phyloP scores from a whole-genome alignment of 179 eudicot genomes.

The Patellifolia procumbens region DNA sequence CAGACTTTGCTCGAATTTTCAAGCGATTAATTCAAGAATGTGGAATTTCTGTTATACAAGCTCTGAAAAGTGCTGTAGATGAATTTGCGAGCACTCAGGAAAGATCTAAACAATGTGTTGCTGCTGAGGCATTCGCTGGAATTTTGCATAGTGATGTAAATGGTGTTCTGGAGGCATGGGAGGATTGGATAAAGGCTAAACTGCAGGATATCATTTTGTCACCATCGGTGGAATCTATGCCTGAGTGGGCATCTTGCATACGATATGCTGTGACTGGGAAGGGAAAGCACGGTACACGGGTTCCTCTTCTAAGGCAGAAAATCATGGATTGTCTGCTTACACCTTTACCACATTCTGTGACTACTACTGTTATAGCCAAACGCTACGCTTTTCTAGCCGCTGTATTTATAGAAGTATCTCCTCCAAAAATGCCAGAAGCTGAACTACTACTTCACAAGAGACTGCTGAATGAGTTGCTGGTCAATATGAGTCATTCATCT shows the following conservation, averaged over 20 bases:
- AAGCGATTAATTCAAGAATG: slow-evolving; percentile 97
- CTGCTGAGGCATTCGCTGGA: slow-evolving; percentile 98
- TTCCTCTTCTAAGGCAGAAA: slow-evolving; percentile 77
- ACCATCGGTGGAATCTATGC: slow-evolving; percentile 96
- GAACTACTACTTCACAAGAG: slow-evolving; percentile 68
- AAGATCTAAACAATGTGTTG: slow-evolving; percentile 98
- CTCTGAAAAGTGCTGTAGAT: slow-evolving; percentile 64
- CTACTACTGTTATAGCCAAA: slow-evolving; percentile 83
- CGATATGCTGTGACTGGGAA: slow-evolving; percentile 98
- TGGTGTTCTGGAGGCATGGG: slow-evolving; percentile 91
- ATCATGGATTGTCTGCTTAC: slow-evolving; percentile 71
- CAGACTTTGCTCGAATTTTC: slow-evolving; percentile 91
- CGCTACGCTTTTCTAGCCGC: slow-evolving; percentile 89
- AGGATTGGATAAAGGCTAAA: slow-evolving; percentile 77
- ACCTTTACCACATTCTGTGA: slow-evolving; percentile 74
- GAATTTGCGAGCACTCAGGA: slow-evolving; percentile 87
- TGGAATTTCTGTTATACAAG: slow-evolving; percentile 70
- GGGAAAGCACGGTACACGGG: slow-evolving; percentile 79
- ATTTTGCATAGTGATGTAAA: slow-evolving; percentile 86
- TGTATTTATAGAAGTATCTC: slow-evolving; percentile 81
- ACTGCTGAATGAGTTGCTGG: slow-evolving; percentile 79
- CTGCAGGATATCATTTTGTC: slow-evolving; percentile 78
- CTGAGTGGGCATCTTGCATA: slow-evolving; percentile 96
- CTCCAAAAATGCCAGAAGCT: slow-evolving; percentile 69
- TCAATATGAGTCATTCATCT: slow-evolving; percentile 89